These are phyloP conservation scores for Magnusiomyces clavatus DNA, from an alignment of 1,139 yeast genomes.

Conservation along the genomic window DNA sequence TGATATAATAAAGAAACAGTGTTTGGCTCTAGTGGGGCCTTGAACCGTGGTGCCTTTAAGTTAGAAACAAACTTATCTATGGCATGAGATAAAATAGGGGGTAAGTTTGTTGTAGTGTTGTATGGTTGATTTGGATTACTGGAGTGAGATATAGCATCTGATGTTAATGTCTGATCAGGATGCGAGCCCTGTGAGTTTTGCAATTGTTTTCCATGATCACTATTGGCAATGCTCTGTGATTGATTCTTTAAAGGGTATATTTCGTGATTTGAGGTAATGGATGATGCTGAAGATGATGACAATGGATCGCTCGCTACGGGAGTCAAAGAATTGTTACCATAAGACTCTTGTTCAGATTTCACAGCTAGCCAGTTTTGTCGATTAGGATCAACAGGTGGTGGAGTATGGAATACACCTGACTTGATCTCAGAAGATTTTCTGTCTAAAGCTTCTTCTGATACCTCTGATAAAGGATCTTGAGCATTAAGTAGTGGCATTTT, in stretches of 20 bases:
- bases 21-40: constrained; percentile 44
- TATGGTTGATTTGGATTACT: background rate
- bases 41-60: constrained; percentile 48
- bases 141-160: too few relatives aligned
- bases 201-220: too few relatives aligned
- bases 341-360: constrained; percentile 21
- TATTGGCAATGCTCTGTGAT: background rate
- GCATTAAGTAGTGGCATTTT: too few relatives aligned
- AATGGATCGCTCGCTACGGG: background rate
- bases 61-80: constrained; percentile 43
- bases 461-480: background rate
- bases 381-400: constrained; percentile 21
- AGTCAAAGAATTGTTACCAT: constrained; percentile 13
- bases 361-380: constrained; percentile 19
- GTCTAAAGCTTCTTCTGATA: background rate
- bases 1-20: constrained; percentile 50
- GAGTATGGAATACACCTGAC: constrained; percentile 17
- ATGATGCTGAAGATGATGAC: constrained; percentile 1
- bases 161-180: too few relatives aligned
- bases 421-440: background rate
- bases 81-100: constrained; percentile 22
- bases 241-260: background rate
- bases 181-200: too few relatives aligned
- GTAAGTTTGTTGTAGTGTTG: constrained; percentile 26
- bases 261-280: background rate